Evolutionary conservation across 2,329 filamentous ascomycete genomes (phyloP), one percentile per base, ranked within the genome.

Genomic region (Ophiocordyceps camponoti-saundersi): DNA sequence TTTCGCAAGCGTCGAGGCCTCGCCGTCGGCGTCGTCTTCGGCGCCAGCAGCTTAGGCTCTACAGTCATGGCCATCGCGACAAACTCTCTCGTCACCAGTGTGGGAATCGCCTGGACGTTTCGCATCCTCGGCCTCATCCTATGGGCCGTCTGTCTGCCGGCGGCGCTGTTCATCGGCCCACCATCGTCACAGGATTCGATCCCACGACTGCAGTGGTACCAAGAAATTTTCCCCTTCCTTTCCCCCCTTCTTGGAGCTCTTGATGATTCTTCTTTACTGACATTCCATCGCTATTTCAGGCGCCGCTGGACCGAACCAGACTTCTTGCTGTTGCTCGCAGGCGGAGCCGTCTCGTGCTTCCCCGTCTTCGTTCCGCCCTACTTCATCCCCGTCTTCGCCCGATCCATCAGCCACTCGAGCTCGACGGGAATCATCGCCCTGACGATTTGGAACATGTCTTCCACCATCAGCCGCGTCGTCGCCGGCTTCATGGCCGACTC

Each of bases 341-440:
- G 55, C 6, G 54, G 53, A 0, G 48, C 53, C 10, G 42, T 57
- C 5, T 48, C 51, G 12, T 58, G 54, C 30, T 58, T 58, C 44
- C 55, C 56, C 2, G 48, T 59, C 7, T 57, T 58, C 41, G 52
- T 59, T 6, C 56, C 56, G 6, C 53, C 57, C 1, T 59, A 59
- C 51, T 59, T 59, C 22, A 57, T 59, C 4, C 56, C 56, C 18
- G 48, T 58, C 13, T 58, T 57, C 40, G 52, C 55, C 11, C 23
- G 53, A 4, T 54, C 57, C 3, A 52, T 57, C 36, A 52, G 53
- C 29, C 48, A 49, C 16, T 53, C 55, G 0, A 49, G 47, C 10
- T 51, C 53, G 6, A 53, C 51, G 0, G 50, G 51, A 1, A 50
- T 58, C 20, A 47, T 54, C 11, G 52, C 52, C 3, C 45, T 59